Evolutionary conservation across 106 monocot genomes (phyloP).

Genomic region (Ottelia alismoides): DNA sequence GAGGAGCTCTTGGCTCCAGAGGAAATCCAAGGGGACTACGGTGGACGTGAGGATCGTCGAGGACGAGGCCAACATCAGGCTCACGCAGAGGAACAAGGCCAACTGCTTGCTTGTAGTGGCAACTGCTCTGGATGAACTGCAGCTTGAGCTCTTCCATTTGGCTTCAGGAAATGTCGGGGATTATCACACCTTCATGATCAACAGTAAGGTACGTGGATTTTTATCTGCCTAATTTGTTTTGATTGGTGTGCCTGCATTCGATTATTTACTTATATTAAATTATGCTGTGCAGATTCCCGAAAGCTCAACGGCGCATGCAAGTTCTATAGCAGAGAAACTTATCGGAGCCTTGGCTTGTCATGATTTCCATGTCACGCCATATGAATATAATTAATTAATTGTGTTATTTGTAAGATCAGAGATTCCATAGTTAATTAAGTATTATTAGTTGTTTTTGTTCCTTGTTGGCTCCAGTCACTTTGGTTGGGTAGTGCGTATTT

Average conservation of each 20-base stretch:
- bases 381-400: too few relatives aligned
- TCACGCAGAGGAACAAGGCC: slow-evolving; percentile 31
- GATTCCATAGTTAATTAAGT: too few relatives aligned
- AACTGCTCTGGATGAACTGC: slow-evolving; percentile 42
- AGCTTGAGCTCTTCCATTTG: slow-evolving; percentile 59
- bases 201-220: slow-evolving; percentile 38
- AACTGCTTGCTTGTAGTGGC: slow-evolving; percentile 33
- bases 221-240: slow-evolving; percentile 2
- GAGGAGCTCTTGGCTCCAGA: slow-evolving; percentile 73
- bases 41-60: slow-evolving; percentile 86
- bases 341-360: too few relatives aligned
- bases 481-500: too few relatives aligned
- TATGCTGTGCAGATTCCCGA: slow-evolving; percentile 45
- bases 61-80: slow-evolving; percentile 77
- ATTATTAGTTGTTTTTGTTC: too few relatives aligned
- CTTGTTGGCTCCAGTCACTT: too few relatives aligned
- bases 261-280: not conserved
- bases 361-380: too few relatives aligned
- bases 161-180: slow-evolving; percentile 72
- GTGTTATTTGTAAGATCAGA: too few relatives aligned
- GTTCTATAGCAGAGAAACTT: slow-evolving; percentile 66
- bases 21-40: slow-evolving; percentile 36
- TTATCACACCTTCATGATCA: slow-evolving; percentile 63
- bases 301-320: slow-evolving; percentile 50
- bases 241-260: not conserved